Evolutionary conservation across 495 filamentous ascomycete species (phyloP).

Genomic region (Xeromyces bisporus): DNA sequence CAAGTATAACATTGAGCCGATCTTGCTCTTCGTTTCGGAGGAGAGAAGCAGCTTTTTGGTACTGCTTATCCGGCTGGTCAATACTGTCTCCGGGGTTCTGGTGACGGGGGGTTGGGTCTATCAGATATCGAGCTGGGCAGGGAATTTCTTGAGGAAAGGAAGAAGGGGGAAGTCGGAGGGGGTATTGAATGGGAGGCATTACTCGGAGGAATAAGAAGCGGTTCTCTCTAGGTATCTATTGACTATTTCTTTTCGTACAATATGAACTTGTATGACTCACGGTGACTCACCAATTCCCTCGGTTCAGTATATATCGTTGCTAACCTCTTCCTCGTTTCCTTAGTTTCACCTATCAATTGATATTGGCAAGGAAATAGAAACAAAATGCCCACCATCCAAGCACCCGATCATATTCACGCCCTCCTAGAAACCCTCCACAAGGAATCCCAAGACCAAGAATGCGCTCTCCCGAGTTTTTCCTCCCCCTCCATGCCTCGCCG

Average conservation of each 20-base stretch:
- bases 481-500: too few relatives aligned
- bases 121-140: constrained; percentile 41
- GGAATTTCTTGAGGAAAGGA: constrained; percentile 17
- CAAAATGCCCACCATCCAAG: constrained; percentile 1
- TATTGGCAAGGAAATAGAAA: too few relatives aligned
- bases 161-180: constrained; percentile 32
- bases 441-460: background rate
- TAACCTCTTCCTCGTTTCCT: too few relatives aligned
- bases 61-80: constrained; percentile 59
- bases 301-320: too few relatives aligned
- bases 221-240: too few relatives aligned
- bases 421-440: background rate
- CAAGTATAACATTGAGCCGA: constrained; percentile 98
- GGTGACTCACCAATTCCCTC: too few relatives aligned
- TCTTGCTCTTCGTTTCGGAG: constrained; percentile 71
- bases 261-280: too few relatives aligned
- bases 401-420: background rate
- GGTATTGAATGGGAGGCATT: constrained; percentile 39
- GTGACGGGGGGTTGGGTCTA: constrained; percentile 47
- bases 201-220: constrained; percentile 26
- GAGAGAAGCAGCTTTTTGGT: constrained; percentile 54
- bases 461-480: too few relatives aligned
- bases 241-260: too few relatives aligned
- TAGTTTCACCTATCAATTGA: too few relatives aligned
- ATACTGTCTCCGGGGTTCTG: constrained; percentile 45